A percentile compares a stretch with the other conserved stretches of the same genome.
Conservation (phyloP, 176 grass and related monocot genomes). For the Cenchrus fungigraminus region DNA sequence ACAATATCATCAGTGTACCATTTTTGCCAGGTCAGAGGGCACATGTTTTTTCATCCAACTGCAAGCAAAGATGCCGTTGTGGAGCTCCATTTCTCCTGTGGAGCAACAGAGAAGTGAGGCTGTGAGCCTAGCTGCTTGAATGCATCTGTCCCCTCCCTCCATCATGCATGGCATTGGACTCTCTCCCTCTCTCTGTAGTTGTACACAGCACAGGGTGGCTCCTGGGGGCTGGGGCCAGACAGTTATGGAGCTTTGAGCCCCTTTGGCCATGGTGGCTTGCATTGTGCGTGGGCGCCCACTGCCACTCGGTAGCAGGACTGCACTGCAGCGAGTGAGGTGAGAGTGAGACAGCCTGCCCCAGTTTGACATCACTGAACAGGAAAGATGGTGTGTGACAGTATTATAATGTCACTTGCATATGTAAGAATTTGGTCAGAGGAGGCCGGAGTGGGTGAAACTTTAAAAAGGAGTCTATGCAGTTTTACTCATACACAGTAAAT, state of each 20-base stretch:
- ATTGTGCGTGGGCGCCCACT: slow-evolving; percentile 2
- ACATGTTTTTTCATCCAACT: slow-evolving; percentile 1
- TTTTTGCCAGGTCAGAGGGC: slow-evolving; percentile 26
- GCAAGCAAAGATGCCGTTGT: slow-evolving; percentile 19
- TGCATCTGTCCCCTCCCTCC: slow-evolving; percentile 36
- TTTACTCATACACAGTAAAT: neutral
- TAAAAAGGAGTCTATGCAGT: neutral
- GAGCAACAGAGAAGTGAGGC: slow-evolving; percentile 34
- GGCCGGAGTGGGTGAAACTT: neutral
- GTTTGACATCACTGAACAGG: slow-evolving; percentile 9
- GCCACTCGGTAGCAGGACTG: neutral
- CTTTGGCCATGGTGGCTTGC: slow-evolving; percentile 5
- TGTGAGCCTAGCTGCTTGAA: slow-evolving; percentile 34
- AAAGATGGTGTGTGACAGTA: neutral
- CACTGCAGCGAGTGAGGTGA: slow-evolving; percentile 4
- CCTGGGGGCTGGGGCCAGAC: slow-evolving; percentile 44
- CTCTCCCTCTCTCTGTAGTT: neutral
- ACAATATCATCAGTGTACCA: slow-evolving; percentile 19
- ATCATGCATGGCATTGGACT: neutral
- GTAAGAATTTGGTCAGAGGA: slow-evolving; percentile 10
- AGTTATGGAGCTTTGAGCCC: slow-evolving; percentile 45
- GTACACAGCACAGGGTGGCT: slow-evolving; percentile 36
- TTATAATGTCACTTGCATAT: neutral
- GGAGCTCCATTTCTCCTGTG: slow-evolving; percentile 32
- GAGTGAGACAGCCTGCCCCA: neutral